These are phyloP conservation scores for Cyclotella atomus DNA, from an alignment of 108 stramenopile genomes.

Conservation along the genomic window DNA sequence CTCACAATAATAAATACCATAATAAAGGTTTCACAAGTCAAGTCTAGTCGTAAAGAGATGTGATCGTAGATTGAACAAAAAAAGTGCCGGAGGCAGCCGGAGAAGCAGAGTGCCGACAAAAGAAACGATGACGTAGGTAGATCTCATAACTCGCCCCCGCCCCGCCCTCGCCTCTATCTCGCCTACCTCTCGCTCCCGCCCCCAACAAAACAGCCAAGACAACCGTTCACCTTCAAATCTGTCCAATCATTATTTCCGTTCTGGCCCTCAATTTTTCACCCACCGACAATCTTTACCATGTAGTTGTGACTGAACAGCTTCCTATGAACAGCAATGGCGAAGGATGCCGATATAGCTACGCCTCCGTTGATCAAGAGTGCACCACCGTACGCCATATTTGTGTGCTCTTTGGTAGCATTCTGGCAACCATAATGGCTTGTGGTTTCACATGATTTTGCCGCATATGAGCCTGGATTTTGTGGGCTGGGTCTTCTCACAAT, in stretches of 20 bases:
- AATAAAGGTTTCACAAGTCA: too few relatives aligned
- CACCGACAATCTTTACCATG: not conserved
- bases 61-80: too few relatives aligned
- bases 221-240: too few relatives aligned
- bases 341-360: not conserved
- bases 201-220: too few relatives aligned
- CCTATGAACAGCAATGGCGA: not conserved
- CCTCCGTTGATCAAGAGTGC: too few relatives aligned
- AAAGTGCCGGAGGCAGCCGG: too few relatives aligned
- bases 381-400: not conserved
- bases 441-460: not conserved
- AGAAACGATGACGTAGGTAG: too few relatives aligned
- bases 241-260: not conserved
- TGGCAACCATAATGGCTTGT: not conserved
- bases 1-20: not conserved
- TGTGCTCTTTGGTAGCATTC: not conserved
- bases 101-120: too few relatives aligned
- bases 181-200: too few relatives aligned
- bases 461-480: not conserved
- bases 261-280: not conserved
- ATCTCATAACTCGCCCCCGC: too few relatives aligned
- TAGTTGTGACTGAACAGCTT: not conserved
- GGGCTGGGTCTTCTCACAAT: not conserved
- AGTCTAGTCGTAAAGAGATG: too few relatives aligned
- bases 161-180: too few relatives aligned